Conservation (phyloP, 805 yeast species). For the Lipomyces japonicus region DNA sequence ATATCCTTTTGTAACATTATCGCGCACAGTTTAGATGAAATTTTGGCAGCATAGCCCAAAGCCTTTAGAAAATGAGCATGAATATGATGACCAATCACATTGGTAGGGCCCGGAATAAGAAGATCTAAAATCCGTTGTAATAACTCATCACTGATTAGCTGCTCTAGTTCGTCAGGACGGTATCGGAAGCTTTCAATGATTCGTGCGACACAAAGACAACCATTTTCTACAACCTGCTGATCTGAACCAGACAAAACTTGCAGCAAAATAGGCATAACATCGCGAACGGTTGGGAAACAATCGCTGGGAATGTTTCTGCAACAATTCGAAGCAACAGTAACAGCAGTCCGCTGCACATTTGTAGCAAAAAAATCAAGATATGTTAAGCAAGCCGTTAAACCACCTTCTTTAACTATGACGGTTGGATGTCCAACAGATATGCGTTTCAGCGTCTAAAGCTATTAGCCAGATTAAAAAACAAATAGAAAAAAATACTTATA, state of each 20-base stretch:
- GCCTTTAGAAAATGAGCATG: conserved; percentile 36
- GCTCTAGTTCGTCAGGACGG: conserved; percentile 46
- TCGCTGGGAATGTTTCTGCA: conserved; percentile 47
- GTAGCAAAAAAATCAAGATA: conserved; percentile 83
- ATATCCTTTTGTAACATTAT: conserved; percentile 48
- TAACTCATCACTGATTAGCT: conserved; percentile 41
- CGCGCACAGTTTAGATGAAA: conserved; percentile 45
- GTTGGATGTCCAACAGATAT: conserved; percentile 37
- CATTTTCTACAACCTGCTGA: conserved; percentile 54
- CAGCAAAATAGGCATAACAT: conserved; percentile 57
- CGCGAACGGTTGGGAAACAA: conserved; percentile 49
- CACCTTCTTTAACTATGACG: conserved; percentile 49
- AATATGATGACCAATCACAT: conserved; percentile 14
- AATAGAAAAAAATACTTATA: conserved; percentile 49
- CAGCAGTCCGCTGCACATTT: conserved; percentile 82
- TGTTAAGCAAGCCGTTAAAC: conserved; percentile 61
- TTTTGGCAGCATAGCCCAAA: conserved; percentile 43
- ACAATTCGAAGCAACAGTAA: conserved; percentile 67
- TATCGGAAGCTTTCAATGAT: conserved; percentile 50
- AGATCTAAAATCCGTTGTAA: conserved; percentile 30
- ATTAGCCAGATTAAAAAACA: conserved; percentile 51
- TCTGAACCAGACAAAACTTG: conserved; percentile 54
- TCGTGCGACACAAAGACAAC: conserved; percentile 61
- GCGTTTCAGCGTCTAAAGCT: conserved; percentile 42
- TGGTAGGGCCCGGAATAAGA: conserved; percentile 19